Percentiles rank a stretch among this genome's conserved stretches.
phyloP scores from a whole-genome alignment of 2,329 filamentous ascomycete species.

The Venturia aucupariae region DNA sequence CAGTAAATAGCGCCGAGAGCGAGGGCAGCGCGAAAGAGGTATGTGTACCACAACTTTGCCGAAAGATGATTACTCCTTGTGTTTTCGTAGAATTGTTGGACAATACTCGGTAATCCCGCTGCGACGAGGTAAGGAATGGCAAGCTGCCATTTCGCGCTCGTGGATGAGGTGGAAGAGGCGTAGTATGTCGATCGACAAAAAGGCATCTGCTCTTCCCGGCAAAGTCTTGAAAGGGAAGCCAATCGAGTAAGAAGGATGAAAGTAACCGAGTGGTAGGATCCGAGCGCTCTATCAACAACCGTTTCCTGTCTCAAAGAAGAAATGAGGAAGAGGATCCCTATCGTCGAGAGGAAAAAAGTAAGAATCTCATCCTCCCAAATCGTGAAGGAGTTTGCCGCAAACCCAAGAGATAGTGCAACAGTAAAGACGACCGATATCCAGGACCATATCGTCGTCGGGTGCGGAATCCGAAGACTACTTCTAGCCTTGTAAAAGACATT shows the following conservation, averaged over 20 bases:
- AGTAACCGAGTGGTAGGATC: slow-evolving; percentile 72
- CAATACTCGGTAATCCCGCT: slow-evolving; percentile 60
- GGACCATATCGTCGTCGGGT: slow-evolving; percentile 78
- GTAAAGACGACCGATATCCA: slow-evolving; percentile 76
- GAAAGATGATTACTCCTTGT: slow-evolving; percentile 83
- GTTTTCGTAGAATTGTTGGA: slow-evolving; percentile 71
- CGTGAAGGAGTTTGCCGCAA: slow-evolving; percentile 95
- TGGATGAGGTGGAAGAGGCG: slow-evolving; percentile 81
- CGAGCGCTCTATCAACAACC: slow-evolving; percentile 60
- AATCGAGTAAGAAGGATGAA: slow-evolving; percentile 73
- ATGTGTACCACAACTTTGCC: slow-evolving; percentile 74
- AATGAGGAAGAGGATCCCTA: slow-evolving; percentile 65
- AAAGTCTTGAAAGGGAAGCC: slow-evolving; percentile 82
- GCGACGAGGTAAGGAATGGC: slow-evolving; percentile 67
- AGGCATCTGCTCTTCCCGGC: slow-evolving; percentile 96
- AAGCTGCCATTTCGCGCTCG: slow-evolving; percentile 85
- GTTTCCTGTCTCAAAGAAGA: slow-evolving; percentile 66
- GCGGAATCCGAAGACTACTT: slow-evolving; percentile 38
- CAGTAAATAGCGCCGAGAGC: slow-evolving; percentile 74
- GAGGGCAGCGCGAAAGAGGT: slow-evolving; percentile 67
- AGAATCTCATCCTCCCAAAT: slow-evolving; percentile 98
- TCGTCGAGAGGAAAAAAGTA: slow-evolving; percentile 82
- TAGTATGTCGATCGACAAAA: slow-evolving; percentile 95
- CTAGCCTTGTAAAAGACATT: slow-evolving; percentile 34
- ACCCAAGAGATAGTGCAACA: slow-evolving; percentile 80